These are phyloP conservation scores for Fusarium sp. DNA, from an alignment of 2,329 filamentous ascomycete species.

Conservation along the genomic window DNA sequence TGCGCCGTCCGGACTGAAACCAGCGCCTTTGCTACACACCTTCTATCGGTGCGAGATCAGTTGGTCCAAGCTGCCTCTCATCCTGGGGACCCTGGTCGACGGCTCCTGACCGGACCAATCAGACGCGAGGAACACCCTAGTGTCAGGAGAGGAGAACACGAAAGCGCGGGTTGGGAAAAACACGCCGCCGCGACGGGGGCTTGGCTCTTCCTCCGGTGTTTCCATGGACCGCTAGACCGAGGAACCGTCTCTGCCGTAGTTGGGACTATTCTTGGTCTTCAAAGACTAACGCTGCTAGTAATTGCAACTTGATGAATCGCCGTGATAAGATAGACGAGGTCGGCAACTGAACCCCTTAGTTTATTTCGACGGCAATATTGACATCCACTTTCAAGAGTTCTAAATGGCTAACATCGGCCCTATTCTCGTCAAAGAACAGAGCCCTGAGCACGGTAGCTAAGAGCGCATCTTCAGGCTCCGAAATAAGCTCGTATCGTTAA, in stretches of 20 bases:
- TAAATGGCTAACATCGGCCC: not conserved
- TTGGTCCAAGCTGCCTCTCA: not conserved
- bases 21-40: not conserved
- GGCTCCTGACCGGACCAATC: not conserved
- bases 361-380: not conserved
- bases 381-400: not conserved
- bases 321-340: not conserved
- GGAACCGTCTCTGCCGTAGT: not conserved
- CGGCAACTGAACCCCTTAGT: not conserved
- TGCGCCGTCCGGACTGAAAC: not conserved
- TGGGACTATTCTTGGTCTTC: not conserved
- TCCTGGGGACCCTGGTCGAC: not conserved
- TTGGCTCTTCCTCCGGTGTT: not conserved
- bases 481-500: not conserved
- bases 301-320: not conserved
- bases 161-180: not conserved
- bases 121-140: not conserved
- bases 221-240: not conserved
- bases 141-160: not conserved
- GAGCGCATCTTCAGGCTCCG: not conserved
- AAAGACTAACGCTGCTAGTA: not conserved
- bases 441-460: not conserved
- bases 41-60: not conserved
- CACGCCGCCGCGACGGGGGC: not conserved
- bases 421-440: not conserved